Base-by-base conservation (phyloP, 75 land plant species). In the Azolla pinnata region DNA sequence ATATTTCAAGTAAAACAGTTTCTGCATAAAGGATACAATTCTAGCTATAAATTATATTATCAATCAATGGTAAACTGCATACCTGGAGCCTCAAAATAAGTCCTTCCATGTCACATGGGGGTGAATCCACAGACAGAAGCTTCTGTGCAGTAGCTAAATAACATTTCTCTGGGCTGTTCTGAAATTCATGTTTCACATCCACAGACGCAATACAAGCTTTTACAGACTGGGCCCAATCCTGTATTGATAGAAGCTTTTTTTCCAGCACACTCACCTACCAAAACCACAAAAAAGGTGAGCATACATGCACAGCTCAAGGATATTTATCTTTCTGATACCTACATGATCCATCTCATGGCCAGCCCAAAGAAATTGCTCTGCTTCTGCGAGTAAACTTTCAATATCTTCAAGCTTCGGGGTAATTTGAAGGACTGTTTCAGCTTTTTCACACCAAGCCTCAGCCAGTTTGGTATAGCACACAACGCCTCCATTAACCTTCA, bases 281-380 rank as follows among this genome's bases (percentile, higher is more conserved):
- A 16, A 52, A 33, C 60, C 27, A 54, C 25, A 61, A 51, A 2
- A 5, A 26, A 35, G 20, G 33, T 35, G 21, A 57, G 33, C 10
- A 18, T 54, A 4, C 59, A 33, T 35, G 59, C 42, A 31, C 2
- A 31, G 31, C 23, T 19, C 28, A 1, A 52, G 28, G 24, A 12
- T 27, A 5, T 52, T 52, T 12, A 23, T 4, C 16, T 2, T 26
- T 52, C 24, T 29, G 4, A 24, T 52, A 25, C 54, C 27, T 65
- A 91, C 97, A 51, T 20, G 61, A 75, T 89, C 87, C 90, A 93
- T 81, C 54, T 85, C 96, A 77, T 80, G 76, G 27, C 89, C 96
- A 62, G 81, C 90, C 98, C 98, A 93, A 45, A 93, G 66, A 55
- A 93, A 93, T 42, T 93, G 96, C 56, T 88, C 87, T 33, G 90